A percentile compares a stretch with the other conserved stretches of the same genome.
phyloP scores from a whole-genome alignment of 2,329 filamentous ascomycete genomes.

The Thielaviopsis euricoi region DNA sequence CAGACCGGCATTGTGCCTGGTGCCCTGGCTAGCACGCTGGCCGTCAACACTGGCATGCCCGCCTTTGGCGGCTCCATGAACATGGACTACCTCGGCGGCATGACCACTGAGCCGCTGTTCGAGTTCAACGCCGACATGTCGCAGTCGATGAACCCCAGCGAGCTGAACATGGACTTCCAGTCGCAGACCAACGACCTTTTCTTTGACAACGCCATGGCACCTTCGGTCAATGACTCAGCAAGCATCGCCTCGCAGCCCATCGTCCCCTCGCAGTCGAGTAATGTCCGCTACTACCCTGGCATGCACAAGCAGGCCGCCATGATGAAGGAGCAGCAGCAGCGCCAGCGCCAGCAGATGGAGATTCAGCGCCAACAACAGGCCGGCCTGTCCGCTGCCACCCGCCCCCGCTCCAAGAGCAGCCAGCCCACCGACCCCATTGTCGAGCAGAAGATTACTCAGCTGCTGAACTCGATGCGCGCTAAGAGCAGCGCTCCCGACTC shows the following conservation, averaged over 20 bases:
- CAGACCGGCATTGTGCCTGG: slow-evolving; percentile 85
- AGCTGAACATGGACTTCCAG: slow-evolving; percentile 47
- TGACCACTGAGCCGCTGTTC: slow-evolving; percentile 47
- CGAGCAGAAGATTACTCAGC: slow-evolving; percentile 85
- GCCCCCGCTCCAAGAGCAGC: slow-evolving; percentile 31
- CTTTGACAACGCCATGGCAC: slow-evolving; percentile 29
- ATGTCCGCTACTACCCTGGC: slow-evolving; percentile 70
- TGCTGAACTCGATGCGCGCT: slow-evolving; percentile 82
- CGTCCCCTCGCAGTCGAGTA: slow-evolving; percentile 32
- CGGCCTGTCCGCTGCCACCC: slow-evolving; percentile 20
- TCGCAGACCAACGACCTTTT: slow-evolving; percentile 43
- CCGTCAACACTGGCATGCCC: slow-evolving; percentile 40
- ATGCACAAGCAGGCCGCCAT: slow-evolving; percentile 82
- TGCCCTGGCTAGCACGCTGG: slow-evolving; percentile 63
- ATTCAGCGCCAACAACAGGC: slow-evolving; percentile 26
- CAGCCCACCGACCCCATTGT: slow-evolving; percentile 51
- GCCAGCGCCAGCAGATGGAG: slow-evolving; percentile 43
- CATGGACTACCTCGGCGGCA: slow-evolving; percentile 36
- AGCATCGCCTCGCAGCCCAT: slow-evolving; percentile 28
- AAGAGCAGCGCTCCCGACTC: slow-evolving; percentile 37
- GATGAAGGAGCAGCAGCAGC: slow-evolving; percentile 56
- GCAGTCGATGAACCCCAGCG: slow-evolving; percentile 40
- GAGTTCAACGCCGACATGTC: slow-evolving; percentile 57
- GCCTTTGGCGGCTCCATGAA: slow-evolving; percentile 34
- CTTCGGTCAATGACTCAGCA: slow-evolving; percentile 27